Evolutionary conservation across 805 yeast genomes (phyloP).

Genomic region (Limtongia smithiae): DNA sequence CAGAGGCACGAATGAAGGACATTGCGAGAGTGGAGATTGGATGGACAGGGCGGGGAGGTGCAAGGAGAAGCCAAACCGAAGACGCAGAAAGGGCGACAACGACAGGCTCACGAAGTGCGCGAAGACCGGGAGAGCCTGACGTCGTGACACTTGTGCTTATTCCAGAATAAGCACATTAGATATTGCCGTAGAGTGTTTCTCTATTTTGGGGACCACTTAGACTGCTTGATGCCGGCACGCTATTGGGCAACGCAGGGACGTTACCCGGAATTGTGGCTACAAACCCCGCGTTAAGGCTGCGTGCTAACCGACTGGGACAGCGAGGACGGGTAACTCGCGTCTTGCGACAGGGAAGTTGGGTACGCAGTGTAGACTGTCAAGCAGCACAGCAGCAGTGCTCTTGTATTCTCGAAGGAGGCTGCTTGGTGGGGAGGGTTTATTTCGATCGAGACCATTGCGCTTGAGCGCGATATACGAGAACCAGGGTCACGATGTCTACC

Average conservation of each 20-base stretch:
- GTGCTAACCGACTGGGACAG: too few relatives aligned
- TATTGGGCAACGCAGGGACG: constrained; percentile 11
- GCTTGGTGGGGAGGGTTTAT: neutral
- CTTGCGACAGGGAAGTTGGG: too few relatives aligned
- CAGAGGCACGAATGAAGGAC: constrained; percentile 34
- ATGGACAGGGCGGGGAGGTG: constrained; percentile 14
- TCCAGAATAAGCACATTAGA: neutral
- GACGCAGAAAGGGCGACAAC: neutral
- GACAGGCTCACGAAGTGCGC: too few relatives aligned
- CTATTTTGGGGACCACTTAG: neutral
- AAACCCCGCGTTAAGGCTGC: too few relatives aligned
- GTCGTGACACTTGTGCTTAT: too few relatives aligned
- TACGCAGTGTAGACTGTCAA: too few relatives aligned
- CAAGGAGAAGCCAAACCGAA: constrained; percentile 6
- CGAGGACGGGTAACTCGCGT: too few relatives aligned
- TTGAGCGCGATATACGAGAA: too few relatives aligned
- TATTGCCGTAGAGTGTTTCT: neutral
- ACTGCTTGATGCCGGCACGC: constrained; percentile 3
- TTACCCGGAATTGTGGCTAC: too few relatives aligned
- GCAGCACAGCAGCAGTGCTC: too few relatives aligned
- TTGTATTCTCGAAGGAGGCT: neutral
- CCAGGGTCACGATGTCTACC: constrained; percentile 80
- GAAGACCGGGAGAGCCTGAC: too few relatives aligned
- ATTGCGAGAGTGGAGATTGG: constrained; percentile 26
- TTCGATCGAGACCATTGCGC: constrained; percentile 5